Conservation (phyloP, 495 filamentous ascomycete species). For the Podospora pseudoanserina region DNA sequence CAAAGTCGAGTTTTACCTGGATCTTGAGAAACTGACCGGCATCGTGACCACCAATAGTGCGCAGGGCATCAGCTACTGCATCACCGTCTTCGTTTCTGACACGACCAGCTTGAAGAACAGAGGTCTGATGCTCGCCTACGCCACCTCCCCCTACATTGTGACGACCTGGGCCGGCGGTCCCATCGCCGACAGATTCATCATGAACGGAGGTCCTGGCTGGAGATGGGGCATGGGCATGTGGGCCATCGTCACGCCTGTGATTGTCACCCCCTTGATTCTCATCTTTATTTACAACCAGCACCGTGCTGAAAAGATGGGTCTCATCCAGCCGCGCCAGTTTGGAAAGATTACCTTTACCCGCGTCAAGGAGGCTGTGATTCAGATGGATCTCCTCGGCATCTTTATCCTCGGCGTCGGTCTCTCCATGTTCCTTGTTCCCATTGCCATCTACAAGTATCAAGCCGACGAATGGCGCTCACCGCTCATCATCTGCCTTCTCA, state of each 20-base stretch:
- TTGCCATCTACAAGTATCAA: constrained; percentile 49
- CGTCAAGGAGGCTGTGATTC: constrained; percentile 49
- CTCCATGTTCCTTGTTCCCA: constrained; percentile 61
- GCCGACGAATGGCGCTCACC: constrained; percentile 46
- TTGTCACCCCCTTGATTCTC: constrained; percentile 49
- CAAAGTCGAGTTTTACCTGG: background rate
- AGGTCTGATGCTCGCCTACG: constrained; percentile 58
- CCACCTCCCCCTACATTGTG: constrained; percentile 59
- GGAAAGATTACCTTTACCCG: constrained; percentile 44
- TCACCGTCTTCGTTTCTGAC: constrained; percentile 62
- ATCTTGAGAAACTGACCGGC: background rate
- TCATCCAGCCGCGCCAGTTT: constrained; percentile 36
- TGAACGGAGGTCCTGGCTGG: constrained; percentile 42
- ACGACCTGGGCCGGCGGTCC: constrained; percentile 53
- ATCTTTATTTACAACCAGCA: constrained; percentile 55
- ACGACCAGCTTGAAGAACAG: constrained; percentile 59
- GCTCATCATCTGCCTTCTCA: constrained; percentile 54
- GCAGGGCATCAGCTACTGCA: constrained; percentile 52
- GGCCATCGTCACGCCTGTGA: constrained; percentile 52
- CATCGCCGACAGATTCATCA: constrained; percentile 41
- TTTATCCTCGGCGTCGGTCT: constrained; percentile 56
- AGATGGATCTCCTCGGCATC: constrained; percentile 60
- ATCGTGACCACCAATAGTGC: constrained; percentile 27
- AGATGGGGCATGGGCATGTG: constrained; percentile 64
- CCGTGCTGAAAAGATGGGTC: constrained; percentile 52